Evolutionary conservation across 2,329 filamentous ascomycete genomes (phyloP).

Genomic region (Neodidymelliopsis sp.): DNA sequence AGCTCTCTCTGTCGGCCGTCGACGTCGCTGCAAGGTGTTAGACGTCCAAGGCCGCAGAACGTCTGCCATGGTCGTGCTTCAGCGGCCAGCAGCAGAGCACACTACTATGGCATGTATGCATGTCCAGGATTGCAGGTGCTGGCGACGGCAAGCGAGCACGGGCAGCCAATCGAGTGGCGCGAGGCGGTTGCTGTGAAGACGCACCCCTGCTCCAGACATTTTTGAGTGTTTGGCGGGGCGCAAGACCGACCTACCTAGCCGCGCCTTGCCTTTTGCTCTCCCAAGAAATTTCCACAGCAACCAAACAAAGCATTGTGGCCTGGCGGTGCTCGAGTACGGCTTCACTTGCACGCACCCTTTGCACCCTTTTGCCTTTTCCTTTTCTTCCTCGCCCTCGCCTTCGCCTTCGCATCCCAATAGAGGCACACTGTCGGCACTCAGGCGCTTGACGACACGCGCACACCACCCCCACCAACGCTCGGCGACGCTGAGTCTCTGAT

Average conservation of each 20-base stretch:
- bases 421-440: slow-evolving; percentile 5
- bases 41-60: slow-evolving; percentile 1
- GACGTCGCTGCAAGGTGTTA: neutral
- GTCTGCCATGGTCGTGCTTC: neutral
- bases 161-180: slow-evolving; percentile 11
- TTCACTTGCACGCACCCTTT: neutral
- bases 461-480: slow-evolving; percentile 7
- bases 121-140: too few species aligned
- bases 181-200: slow-evolving; percentile 11
- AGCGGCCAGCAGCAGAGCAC: slow-evolving; percentile 9
- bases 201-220: slow-evolving; percentile 15
- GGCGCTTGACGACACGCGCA: slow-evolving; percentile 9
- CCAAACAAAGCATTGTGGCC: slow-evolving; percentile 8
- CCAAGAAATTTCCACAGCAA: slow-evolving; percentile 19
- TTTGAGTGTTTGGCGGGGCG: slow-evolving; percentile 15
- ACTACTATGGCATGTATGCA: too few species aligned
- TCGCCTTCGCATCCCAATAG: too few species aligned
- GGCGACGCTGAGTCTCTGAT: neutral
- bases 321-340: neutral
- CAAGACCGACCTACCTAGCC: slow-evolving; percentile 1
- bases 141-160: slow-evolving; percentile 12
- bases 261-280: slow-evolving; percentile 6
- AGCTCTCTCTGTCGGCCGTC: neutral
- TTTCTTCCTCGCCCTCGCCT: neutral
- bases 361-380: neutral